Conservation (phyloP, 176 grass and related monocot genomes). For the Aegilops umbellulata region DNA sequence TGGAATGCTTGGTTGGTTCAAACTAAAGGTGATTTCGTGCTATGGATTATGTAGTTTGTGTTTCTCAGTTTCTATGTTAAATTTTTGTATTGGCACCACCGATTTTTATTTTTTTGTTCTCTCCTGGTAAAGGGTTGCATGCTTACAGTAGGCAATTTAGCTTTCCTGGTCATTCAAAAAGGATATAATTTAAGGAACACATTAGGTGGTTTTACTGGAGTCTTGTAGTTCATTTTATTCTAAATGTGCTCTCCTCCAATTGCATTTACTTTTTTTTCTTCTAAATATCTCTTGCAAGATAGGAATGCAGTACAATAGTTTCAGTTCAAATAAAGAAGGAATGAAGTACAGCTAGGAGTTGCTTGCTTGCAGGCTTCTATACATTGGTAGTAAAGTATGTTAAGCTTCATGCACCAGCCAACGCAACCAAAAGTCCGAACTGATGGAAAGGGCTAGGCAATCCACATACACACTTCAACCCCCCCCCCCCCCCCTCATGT, state of each 20-base stretch:
- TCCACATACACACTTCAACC: too few species aligned
- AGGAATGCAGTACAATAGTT: neutral
- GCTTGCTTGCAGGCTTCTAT: neutral
- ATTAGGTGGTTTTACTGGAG: neutral
- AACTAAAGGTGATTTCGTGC: slow-evolving; percentile 62
- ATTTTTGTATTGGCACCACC: neutral
- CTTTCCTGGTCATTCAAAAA: neutral
- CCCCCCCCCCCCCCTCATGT: too few species aligned
- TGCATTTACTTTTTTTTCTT: neutral
- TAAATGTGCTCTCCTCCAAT: neutral
- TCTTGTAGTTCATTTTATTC: neutral
- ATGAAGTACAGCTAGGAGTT: neutral
- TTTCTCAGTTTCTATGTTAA: neutral
- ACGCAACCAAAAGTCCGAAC: too few species aligned
- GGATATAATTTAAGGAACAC: neutral
- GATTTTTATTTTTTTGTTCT: neutral
- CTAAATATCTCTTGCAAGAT: neutral
- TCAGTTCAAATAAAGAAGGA: neutral
- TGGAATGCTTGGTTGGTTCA: slow-evolving; percentile 98
- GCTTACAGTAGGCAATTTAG: neutral
- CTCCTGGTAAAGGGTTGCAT: neutral
- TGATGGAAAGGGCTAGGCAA: too few species aligned
- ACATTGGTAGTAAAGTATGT: neutral
- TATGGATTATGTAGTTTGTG: slow-evolving; percentile 11
- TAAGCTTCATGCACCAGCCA: too few species aligned